Evolutionary conservation across 495 filamentous ascomycete genomes (phyloP).

Genomic region (Penicillium pulvis): DNA sequence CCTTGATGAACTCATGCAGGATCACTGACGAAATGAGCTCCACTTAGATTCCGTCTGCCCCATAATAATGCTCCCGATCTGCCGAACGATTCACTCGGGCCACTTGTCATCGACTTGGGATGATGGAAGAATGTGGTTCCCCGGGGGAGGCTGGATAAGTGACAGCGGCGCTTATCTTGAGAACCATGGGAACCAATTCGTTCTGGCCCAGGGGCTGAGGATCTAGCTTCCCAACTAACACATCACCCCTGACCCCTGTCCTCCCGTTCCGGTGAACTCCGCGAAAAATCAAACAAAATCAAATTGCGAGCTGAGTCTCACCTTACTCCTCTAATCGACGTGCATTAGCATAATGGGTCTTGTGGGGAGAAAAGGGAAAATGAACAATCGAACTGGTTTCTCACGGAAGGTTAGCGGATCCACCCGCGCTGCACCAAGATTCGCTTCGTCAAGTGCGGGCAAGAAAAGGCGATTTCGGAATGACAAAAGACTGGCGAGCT

Average conservation of each 20-base stretch:
- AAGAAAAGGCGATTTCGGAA: slow-evolving; percentile 3
- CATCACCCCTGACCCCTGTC: not conserved
- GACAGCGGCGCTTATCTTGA: not conserved
- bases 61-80: slow-evolving; percentile 16
- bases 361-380: slow-evolving; percentile 2
- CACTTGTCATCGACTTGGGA: not conserved
- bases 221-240: not conserved
- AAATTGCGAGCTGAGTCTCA: not conserved
- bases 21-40: slow-evolving; percentile 19
- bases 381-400: slow-evolving; percentile 6
- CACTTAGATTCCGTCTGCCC: slow-evolving; percentile 14
- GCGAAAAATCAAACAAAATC: not conserved
- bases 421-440: slow-evolving; percentile 9
- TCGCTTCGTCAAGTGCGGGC: slow-evolving; percentile 7
- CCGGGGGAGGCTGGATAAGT: not conserved
- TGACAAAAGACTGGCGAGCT: slow-evolving; percentile 4
- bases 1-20: slow-evolving; percentile 16
- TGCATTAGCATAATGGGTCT: slow-evolving; percentile 21
- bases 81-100: slow-evolving; percentile 5
- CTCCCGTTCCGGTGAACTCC: slow-evolving; percentile 14
- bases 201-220: slow-evolving; percentile 1
- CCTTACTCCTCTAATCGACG: slow-evolving; percentile 14
- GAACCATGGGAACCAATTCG: not conserved
- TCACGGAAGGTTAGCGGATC: not conserved
- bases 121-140: not conserved